Evolutionary conservation across 75 land plant genomes (phyloP).

Genomic region (Sequoia sempervirens): DNA sequence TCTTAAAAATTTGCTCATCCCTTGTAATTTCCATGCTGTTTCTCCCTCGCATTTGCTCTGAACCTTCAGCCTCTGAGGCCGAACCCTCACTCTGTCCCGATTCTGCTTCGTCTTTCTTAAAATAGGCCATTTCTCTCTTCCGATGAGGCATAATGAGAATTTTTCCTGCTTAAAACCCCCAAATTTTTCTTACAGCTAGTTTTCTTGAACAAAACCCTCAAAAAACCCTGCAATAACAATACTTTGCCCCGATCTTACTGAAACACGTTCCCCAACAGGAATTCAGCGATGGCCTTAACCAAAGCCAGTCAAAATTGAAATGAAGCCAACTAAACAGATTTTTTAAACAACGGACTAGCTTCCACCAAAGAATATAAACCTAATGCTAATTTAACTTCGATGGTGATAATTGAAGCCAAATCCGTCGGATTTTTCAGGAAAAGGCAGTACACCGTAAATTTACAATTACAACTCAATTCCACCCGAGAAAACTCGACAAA

Average conservation of each 20-base stretch:
- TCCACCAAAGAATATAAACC: neutral
- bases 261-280: neutral
- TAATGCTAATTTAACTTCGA: neutral
- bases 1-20: conserved; percentile 3
- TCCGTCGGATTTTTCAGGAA: neutral
- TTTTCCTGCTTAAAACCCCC: neutral
- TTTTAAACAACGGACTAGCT: neutral
- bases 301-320: neutral
- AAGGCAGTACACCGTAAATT: neutral
- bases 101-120: conserved; percentile 4
- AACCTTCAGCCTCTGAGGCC: conserved; percentile 5
- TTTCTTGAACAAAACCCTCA: neutral
- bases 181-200: neutral
- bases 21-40: neutral
- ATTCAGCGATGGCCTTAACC: neutral
- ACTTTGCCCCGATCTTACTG: neutral
- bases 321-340: neutral
- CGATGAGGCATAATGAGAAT: neutral
- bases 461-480: neutral
- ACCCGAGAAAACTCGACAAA: neutral
- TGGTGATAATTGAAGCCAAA: neutral
- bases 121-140: conserved; percentile 3
- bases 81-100: conserved; percentile 1
- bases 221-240: neutral
- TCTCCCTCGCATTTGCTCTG: neutral